phyloP scores from a whole-genome alignment of 1,139 yeast genomes.

The Suhomyces guaymorum region DNA sequence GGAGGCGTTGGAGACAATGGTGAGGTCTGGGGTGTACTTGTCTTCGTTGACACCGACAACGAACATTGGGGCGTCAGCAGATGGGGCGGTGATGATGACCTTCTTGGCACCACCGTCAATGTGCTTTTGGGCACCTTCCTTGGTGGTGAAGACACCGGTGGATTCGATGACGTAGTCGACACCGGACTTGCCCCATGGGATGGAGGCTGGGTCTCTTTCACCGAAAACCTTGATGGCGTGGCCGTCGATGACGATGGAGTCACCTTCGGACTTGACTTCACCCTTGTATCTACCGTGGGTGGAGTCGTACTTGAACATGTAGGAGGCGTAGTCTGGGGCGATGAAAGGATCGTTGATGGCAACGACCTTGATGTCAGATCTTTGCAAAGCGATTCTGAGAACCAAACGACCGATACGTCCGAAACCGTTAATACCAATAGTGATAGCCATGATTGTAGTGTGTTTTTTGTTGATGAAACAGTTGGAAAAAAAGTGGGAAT shows the following conservation, averaged over 20 bases:
- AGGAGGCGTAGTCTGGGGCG: conserved; percentile 79
- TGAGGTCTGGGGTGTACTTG: conserved; percentile 67
- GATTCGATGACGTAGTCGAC: conserved; percentile 84
- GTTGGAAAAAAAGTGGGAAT: conserved; percentile 7
- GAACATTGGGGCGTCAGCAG: conserved; percentile 86
- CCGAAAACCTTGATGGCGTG: conserved; percentile 66
- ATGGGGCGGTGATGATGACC: conserved; percentile 87
- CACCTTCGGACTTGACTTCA: conserved; percentile 60
- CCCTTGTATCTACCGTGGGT: conserved; percentile 80
- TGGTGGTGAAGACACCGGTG: conserved; percentile 84
- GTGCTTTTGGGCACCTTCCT: conserved; percentile 78
- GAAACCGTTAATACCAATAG: conserved; percentile 83
- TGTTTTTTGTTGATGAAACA: conserved; percentile 4
- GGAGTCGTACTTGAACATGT: conserved; percentile 87
- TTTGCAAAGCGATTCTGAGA: conserved; percentile 70
- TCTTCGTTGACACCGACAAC: conserved; percentile 82
- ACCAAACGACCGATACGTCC: conserved; percentile 90
- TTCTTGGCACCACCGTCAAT: conserved; percentile 86
- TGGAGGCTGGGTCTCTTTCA: conserved; percentile 75
- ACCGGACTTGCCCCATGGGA: conserved; percentile 80
- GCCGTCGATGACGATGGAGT: conserved; percentile 64
- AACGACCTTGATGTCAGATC: conserved; percentile 73
- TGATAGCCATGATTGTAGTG: conserved; percentile 24
- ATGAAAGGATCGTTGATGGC: conserved; percentile 86
- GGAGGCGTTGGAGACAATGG: conserved; percentile 80